A percentile compares a stretch with the other conserved stretches of the same genome.
These are phyloP conservation scores for Cyberlindnera japonica DNA, from an alignment of 805 yeast genomes.

Conservation along the genomic window DNA sequence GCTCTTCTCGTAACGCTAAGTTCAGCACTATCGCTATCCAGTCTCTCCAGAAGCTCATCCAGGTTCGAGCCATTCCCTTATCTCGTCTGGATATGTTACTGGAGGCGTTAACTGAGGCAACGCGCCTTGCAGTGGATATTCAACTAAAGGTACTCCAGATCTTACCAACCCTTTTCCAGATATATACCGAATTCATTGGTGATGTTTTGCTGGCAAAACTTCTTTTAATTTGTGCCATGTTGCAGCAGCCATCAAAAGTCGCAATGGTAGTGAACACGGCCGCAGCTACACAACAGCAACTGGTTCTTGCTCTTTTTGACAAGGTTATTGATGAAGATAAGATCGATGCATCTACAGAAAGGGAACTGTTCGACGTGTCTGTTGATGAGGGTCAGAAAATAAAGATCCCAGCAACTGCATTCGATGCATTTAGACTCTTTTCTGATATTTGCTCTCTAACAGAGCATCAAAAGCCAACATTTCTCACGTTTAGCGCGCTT, in stretches of 20 bases:
- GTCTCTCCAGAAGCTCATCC: constrained; percentile 59
- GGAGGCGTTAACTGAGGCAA: constrained; percentile 67
- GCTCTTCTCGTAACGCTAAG: constrained; percentile 72
- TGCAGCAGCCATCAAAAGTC: constrained; percentile 65
- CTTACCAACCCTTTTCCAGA: constrained; percentile 69
- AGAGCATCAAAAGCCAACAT: constrained; percentile 52
- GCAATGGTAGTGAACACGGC: constrained; percentile 87
- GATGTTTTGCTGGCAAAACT: constrained; percentile 56
- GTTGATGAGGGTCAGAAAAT: constrained; percentile 43
- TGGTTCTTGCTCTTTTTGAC: constrained; percentile 76
- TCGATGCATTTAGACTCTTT: constrained; percentile 69
- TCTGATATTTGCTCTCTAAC: constrained; percentile 68
- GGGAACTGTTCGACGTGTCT: constrained; percentile 34
- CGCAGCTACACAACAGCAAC: constrained; percentile 86
- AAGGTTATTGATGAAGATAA: constrained; percentile 44
- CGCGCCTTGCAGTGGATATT: constrained; percentile 72
- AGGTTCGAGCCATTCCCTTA: constrained; percentile 50
- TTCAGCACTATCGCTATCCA: constrained; percentile 69
- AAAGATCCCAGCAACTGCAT: constrained; percentile 48
- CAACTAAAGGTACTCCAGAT: constrained; percentile 84
- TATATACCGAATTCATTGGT: constrained; percentile 51
- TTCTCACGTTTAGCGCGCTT: constrained; percentile 48
- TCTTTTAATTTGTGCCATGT: constrained; percentile 63
- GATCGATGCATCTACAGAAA: constrained; percentile 11
- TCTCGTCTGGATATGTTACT: constrained; percentile 52